phyloP scores from a whole-genome alignment of 208 protist species.

The Acanthamoeba castellanii region DNA sequence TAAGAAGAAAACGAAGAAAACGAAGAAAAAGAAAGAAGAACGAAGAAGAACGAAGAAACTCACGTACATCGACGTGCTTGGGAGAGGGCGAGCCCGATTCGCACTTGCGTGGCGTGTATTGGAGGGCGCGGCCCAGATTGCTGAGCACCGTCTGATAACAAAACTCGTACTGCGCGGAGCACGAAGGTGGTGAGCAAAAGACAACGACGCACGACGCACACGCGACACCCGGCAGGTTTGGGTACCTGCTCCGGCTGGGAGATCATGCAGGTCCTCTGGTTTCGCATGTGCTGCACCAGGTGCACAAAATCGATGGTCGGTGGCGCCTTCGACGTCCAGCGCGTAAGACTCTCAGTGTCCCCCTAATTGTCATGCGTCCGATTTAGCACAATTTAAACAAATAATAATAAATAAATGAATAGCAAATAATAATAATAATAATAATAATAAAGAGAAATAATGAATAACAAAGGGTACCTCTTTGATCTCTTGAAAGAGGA shows the following conservation, averaged over 20 bases:
- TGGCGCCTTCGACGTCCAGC: neutral
- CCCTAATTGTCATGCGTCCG: neutral
- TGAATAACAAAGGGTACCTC: neutral
- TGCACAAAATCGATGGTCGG: constrained; percentile 59
- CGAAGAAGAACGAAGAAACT: no score
- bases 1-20: no score
- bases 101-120: neutral
- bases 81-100: neutral
- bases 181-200: neutral
- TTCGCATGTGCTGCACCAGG: constrained; percentile 60
- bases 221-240: neutral
- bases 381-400: neutral
- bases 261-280: constrained; percentile 54
- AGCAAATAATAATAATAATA: neutral
- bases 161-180: constrained; percentile 11
- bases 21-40: no score
- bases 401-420: neutral
- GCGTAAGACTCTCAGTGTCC: neutral
- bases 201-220: neutral
- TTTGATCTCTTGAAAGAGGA: neutral
- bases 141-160: constrained; percentile 40
- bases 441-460: neutral
- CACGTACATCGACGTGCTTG: neutral
- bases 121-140: neutral
- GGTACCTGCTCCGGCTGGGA: constrained; percentile 12